Evolutionary conservation across 2,329 filamentous ascomycete genomes (phyloP), one percentile per base, ranked within the genome.

Genomic region (Fusarium sterilihyphosum): DNA sequence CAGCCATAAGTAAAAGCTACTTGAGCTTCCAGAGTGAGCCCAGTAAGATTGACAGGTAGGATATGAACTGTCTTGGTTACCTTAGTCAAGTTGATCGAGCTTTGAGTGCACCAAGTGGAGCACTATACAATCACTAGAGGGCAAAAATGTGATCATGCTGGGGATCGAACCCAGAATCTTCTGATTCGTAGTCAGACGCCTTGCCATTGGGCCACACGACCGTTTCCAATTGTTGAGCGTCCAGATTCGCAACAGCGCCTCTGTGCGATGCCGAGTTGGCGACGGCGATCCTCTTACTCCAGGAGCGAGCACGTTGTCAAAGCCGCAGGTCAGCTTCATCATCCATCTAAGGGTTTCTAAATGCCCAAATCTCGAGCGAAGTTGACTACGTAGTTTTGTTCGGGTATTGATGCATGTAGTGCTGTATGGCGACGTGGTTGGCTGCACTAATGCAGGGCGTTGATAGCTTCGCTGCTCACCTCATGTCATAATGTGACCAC

Each of bases 171-270:
- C 75, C 73, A 75, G 67, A 75, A 78, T 78, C 75, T 78, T 74
- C 76, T 77, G 76, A 77, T 78, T 78, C 75, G 76, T 78, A 78
- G 76, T 75, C 75, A 78, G 76, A 77, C 73, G 75, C 76, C 74
- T 77, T 77, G 72, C 75, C 75, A 74, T 74, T 74, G 70, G 71
- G 70, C 71, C 70, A 73, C 71, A 64, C 62, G 69, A 71, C 69
- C 69, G 57, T 63, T 18, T 50, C 33, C 22, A 18, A n/a, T 64
- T 69, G 49, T 37, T 56, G 49, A 37, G 8, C 18, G 6, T 24
- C 5, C 66, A 18, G 10, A 3, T 47, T 8, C 22, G 0, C 44
- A 47, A 47, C 22, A 1, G 13, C 5, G 4, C 1, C 29, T 68
- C 20, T 68, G 12, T 68, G 41, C 18, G 3, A 9, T 7, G 2